Evolutionary conservation across 2,329 filamentous ascomycete genomes (phyloP).

Genomic region (Plectosphaerella sp.): DNA sequence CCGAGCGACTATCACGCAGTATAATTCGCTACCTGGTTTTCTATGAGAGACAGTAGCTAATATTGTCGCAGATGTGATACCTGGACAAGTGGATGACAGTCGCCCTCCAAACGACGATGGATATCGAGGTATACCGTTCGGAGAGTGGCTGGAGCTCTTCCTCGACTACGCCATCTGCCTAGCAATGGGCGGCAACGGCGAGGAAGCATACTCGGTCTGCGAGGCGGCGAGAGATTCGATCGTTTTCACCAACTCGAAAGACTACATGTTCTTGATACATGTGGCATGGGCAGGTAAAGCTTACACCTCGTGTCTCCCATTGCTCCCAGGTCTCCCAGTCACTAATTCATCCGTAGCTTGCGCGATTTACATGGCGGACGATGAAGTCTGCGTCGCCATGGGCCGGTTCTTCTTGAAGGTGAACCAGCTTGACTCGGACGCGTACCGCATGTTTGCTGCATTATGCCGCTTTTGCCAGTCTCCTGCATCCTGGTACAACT

Average conservation of each 20-base stretch:
- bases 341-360: slow-evolving; percentile 52
- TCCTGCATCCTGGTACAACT: slow-evolving; percentile 70
- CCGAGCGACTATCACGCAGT: slow-evolving; percentile 51
- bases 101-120: slow-evolving; percentile 29
- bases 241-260: slow-evolving; percentile 70
- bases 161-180: slow-evolving; percentile 79
- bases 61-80: slow-evolving; percentile 22
- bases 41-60: not conserved
- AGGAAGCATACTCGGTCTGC: slow-evolving; percentile 76
- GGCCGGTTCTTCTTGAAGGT: slow-evolving; percentile 82
- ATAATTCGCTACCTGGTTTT: slow-evolving; percentile 25
- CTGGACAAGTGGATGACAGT: slow-evolving; percentile 12
- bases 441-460: slow-evolving; percentile 77
- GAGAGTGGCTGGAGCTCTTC: slow-evolving; percentile 85
- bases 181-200: slow-evolving; percentile 60
- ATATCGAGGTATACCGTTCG: slow-evolving; percentile 77
- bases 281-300: slow-evolving; percentile 68
- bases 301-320: not conserved
- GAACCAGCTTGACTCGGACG: slow-evolving; percentile 73
- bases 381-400: slow-evolving; percentile 67
- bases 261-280: slow-evolving; percentile 68
- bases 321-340: not conserved
- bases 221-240: slow-evolving; percentile 75
- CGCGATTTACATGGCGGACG: slow-evolving; percentile 75
- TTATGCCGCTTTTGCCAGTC: slow-evolving; percentile 74